Percentiles rank a stretch among this genome's conserved stretches.
Conservation (phyloP, 176 grass and related monocot species). For the Calamus simplicifolius region DNA sequence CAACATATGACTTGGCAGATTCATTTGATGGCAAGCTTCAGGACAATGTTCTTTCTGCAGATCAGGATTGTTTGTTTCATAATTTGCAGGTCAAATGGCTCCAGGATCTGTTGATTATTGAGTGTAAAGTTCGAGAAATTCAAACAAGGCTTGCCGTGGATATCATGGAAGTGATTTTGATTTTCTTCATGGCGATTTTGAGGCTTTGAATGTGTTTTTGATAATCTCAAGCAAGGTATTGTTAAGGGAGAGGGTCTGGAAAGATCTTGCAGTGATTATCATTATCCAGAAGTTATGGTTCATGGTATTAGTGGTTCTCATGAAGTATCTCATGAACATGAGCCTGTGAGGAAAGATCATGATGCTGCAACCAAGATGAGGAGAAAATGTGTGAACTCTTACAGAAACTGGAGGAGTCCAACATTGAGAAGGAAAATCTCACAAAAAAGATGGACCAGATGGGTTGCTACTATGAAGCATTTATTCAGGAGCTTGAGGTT, state of each 20-base stretch:
- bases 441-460: constrained; percentile 88
- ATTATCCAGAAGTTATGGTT: constrained; percentile 22
- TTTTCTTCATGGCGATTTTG: constrained; percentile 71
- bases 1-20: constrained; percentile 6
- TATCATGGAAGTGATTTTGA: constrained; percentile 70
- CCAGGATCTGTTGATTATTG: constrained; percentile 58
- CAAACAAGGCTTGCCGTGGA: constrained; percentile 67
- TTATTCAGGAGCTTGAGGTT: constrained; percentile 78
- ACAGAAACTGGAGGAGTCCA: constrained; percentile 84
- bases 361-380: constrained; percentile 44
- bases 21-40: constrained; percentile 20
- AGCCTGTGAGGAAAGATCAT: constrained; percentile 31
- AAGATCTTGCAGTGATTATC: constrained; percentile 6
- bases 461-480: constrained; percentile 85
- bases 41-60: constrained; percentile 24
- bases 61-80: constrained; percentile 21
- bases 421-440: constrained; percentile 88
- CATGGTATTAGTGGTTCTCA: constrained; percentile 16
- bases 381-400: constrained; percentile 92
- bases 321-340: constrained; percentile 22
- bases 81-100: constrained; percentile 51
- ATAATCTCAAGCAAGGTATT: constrained; percentile 67
- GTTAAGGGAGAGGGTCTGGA: constrained; percentile 12
- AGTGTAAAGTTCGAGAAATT: constrained; percentile 84
- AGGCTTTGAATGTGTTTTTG: constrained; percentile 56